Evolutionary conservation across 768 basidiomycete species (phyloP), one percentile per base, ranked within the genome.

Genomic region (Leccinum fibrillosum): DNA sequence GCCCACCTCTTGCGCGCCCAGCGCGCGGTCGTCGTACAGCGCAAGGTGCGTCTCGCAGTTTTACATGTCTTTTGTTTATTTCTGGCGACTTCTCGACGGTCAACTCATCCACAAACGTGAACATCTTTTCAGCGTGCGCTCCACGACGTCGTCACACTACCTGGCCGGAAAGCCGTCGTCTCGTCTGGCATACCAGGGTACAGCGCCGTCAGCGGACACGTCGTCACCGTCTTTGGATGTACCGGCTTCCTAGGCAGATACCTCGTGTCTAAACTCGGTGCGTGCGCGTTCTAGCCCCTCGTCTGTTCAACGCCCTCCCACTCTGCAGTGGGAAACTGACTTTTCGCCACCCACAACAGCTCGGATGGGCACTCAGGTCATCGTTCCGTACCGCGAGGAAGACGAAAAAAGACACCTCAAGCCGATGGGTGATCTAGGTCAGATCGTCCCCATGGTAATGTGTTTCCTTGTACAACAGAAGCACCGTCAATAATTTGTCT

Each of bases 241-340:
- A 97, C 95, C 4, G 92, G 95, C 5, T 98, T 98, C 73, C 77
- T 99, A 58, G 97, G 96, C 48, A 80, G 94, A 69, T 98, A 98
- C 74, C 79, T 98, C 47, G 92, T 98, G 42, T 84, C 89, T 32
- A 98, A 98, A 78, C 84, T 99, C 12, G 94, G 93, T 94, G 68
- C 64, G 68, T 47, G 26, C 58, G 12, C 30, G 25, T 13, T 32
- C n/a, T 28, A 26, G 10, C 8, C n/a, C 25, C 5, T 26, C 25
- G 25, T 25, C 15, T 6, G 17, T 21, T 25, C 11, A 9, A 15
- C 25, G 2, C 25, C 5, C 4, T 0, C 26, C 19, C 12, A 21
- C 10, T 21, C 19, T 12, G 7, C 42, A n/a, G 19, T n/a, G 42
- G 42, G 42, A 21, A 44, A 21, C 19, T 44, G 19, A 44, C 42